phyloP scores from a whole-genome alignment of 257 asterid genomes.

The Solanum rostratum region DNA sequence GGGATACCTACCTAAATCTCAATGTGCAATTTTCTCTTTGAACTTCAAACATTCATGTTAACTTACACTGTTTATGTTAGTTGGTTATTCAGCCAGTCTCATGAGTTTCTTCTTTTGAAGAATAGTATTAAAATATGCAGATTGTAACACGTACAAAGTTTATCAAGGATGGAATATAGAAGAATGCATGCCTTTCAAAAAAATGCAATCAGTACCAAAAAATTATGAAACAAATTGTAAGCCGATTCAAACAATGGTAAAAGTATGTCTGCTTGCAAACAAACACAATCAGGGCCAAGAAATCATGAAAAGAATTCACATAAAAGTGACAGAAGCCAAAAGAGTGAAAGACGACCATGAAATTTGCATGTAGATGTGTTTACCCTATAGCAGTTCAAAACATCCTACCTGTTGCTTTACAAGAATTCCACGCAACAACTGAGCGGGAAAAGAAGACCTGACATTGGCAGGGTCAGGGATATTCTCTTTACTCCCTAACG shows the following conservation, averaged over 20 bases:
- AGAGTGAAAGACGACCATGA: not conserved
- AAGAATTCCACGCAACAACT: conserved; percentile 32
- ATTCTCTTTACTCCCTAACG: conserved; percentile 19
- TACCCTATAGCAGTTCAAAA: not conserved
- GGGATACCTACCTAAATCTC: not conserved
- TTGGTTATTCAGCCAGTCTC: not conserved
- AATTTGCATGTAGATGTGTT: not conserved
- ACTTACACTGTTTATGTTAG: not conserved
- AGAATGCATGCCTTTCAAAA: not conserved
- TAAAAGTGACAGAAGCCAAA: not conserved
- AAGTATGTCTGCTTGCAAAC: not conserved
- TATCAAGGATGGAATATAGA: not conserved
- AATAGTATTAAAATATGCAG: not conserved
- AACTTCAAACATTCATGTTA: not conserved
- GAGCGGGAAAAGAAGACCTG: conserved; percentile 15
- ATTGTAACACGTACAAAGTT: not conserved
- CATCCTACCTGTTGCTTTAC: conserved; percentile 53
- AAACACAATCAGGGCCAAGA: not conserved
- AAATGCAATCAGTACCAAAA: not conserved
- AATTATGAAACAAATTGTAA: not conserved
- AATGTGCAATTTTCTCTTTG: not conserved
- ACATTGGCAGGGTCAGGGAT: conserved; percentile 12
- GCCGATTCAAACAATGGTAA: not conserved
- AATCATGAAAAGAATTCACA: not conserved
- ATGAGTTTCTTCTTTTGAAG: not conserved